phyloP scores from a whole-genome alignment of 1,284 basidiomycete genomes.

The Puccinia triticina region DNA sequence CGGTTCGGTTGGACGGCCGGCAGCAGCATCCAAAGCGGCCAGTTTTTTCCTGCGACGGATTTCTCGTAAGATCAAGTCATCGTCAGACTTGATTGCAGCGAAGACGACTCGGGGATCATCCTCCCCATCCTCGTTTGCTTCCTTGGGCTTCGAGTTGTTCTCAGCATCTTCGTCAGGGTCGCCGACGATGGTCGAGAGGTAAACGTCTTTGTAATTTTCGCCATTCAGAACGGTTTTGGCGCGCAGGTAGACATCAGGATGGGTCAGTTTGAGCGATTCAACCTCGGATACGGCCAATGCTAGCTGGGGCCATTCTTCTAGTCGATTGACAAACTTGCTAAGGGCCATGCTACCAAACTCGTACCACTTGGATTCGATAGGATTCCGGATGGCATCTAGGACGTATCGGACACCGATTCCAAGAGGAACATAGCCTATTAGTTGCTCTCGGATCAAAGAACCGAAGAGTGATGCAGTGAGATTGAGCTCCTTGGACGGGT shows the following conservation, averaged over 20 bases:
- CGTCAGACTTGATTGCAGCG: constrained; percentile 38
- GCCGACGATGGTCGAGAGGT: constrained; percentile 39
- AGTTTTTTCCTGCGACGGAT: constrained; percentile 36
- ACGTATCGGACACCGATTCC: constrained; percentile 97
- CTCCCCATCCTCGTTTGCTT: constrained; percentile 20
- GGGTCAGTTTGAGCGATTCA: constrained; percentile 80
- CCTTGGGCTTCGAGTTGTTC: constrained; percentile 8
- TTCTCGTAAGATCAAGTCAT: constrained; percentile 44
- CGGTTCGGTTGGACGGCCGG: background rate
- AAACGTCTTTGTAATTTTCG: constrained; percentile 33
- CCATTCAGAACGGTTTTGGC: constrained; percentile 68
- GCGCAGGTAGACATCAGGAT: constrained; percentile 78
- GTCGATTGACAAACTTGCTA: constrained; percentile 79
- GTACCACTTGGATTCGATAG: constrained; percentile 84
- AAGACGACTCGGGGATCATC: constrained; percentile 26
- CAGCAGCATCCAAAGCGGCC: constrained; percentile 9
- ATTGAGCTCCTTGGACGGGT: constrained; percentile 88
- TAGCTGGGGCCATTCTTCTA: constrained; percentile 90
- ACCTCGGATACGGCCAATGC: constrained; percentile 87
- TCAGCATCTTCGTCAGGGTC: constrained; percentile 24
- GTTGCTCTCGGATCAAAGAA: constrained; percentile 87
- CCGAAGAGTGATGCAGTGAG: constrained; percentile 98
- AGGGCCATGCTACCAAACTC: constrained; percentile 93
- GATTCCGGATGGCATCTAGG: constrained; percentile 85
- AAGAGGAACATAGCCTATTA: constrained; percentile 92